phyloP scores from a whole-genome alignment of 768 basidiomycete species.

The Termitomyces sp. region DNA sequence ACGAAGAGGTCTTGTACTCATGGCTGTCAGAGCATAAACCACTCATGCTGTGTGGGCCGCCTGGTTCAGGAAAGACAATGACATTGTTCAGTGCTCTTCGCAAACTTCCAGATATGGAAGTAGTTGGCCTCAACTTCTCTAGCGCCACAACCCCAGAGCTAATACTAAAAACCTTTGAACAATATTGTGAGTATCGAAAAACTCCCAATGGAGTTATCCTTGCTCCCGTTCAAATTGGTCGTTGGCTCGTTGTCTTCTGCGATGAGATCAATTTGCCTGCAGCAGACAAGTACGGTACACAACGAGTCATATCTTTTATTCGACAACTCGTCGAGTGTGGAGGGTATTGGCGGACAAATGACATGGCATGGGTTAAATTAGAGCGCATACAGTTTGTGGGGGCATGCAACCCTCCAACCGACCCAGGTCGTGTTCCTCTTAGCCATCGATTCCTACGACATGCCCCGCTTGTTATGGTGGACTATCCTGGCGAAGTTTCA shows the following conservation, averaged over 20 bases:
- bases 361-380: conserved; percentile 96
- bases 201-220: conserved; percentile 97
- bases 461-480: conserved; percentile 97
- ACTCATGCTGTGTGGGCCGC: conserved; percentile 95
- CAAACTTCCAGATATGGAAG: conserved; percentile 98
- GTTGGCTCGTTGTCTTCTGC: conserved; percentile 99
- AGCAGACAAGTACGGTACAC: conserved; percentile 96
- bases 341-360: conserved; percentile 91
- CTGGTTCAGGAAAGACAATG: conserved; percentile 99
- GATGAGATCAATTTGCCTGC: conserved; percentile 99
- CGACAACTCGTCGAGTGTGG: conserved; percentile 93
- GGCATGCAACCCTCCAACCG: conserved; percentile 98
- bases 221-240: conserved; percentile 89
- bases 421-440: conserved; percentile 98
- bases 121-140: conserved; percentile 98
- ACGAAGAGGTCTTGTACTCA: conserved; percentile 97
- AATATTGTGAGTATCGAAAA: conserved; percentile 98
- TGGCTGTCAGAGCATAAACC: conserved; percentile 99
- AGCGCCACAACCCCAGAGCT: conserved; percentile 98
- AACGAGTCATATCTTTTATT: conserved; percentile 97
- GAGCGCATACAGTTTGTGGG: conserved; percentile 99
- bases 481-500: conserved; percentile 96
- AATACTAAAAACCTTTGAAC: conserved; percentile 98
- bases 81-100: conserved; percentile 96
- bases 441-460: conserved; percentile 97